Evolutionary conservation across 164 flowering plant species (phyloP), one percentile per base, ranked within the genome.

Genomic region (Annona squamosa): DNA sequence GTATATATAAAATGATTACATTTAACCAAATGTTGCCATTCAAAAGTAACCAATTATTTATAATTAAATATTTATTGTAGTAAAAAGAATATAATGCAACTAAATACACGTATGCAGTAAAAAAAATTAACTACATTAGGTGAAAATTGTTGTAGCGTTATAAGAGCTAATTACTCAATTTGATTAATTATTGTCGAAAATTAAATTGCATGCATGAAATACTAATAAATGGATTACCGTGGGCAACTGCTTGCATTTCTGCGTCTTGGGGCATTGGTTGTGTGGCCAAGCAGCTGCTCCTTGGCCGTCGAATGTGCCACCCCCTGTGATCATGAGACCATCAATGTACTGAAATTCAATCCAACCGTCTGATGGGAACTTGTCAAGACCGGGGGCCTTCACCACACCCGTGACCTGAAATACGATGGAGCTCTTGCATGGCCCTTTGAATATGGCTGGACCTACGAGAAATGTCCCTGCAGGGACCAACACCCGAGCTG

Each of bases 261-360:
- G 3, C 4, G 47, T 46, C 4, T 19, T 63, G 46, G 68, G 73
- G 48, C 73, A 70, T 0, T 63, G 13, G 47, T 75, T 75, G 63
- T 68, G 64, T 6, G 77, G 77, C 73, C 73, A 70, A 13, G 77
- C 63, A 26, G 43, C 5, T 12, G 73, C 47, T 1, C 77, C 77
- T 70, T 75, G 69, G 41, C 70, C 77, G 48, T 75, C 77, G 12
- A 75, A 75, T 4, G 63, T 70, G 0, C 77, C 77, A 37, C 26
- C 26, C 37, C 77, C 77, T 3, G 18, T 64, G n/a, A 75, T 13
- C 65, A 37, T 47, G 1, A 75, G 17, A 9, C 61, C 46, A 1
- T 48, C 52, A 44, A 75, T 46, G 13, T 65, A 42, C 12, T 62
- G 67, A 48, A 75, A 75, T 4, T 56, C 13, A 37, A 70, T 52